Base-by-base conservation (phyloP, 2,329 filamentous ascomycete species). In the Microsporum audouinii region DNA sequence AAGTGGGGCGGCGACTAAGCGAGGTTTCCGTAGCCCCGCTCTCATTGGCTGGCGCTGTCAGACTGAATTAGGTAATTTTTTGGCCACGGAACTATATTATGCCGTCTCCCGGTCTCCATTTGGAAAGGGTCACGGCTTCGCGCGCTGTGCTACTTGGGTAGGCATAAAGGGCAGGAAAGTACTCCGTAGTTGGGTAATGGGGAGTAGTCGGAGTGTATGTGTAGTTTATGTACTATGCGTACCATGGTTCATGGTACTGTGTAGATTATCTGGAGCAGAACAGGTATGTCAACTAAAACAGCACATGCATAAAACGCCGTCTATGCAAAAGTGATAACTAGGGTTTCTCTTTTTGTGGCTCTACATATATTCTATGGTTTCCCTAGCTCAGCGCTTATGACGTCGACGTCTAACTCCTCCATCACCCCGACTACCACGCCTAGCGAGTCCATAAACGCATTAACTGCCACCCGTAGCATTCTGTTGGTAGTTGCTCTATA, bases 401-500 rank as follows among this genome's bases (percentile, higher is more conserved):
- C 87, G 76, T 96, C 91, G 31, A 86, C 83, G 74, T 97, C 92
- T 68, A 97, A 75, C 72, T 95, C 88, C 73, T 89, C 85, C 88
- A 96, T 96, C 14, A 95, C 88, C 60, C 91, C 88, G 47, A 96
- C 73, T 0, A 96, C 87, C 3, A 96, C 84, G 59, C 85, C 84
- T 61, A 96, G 73, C 67, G 88, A 95, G 69, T 97, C 92, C 80
- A 97, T 91, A 74, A 96, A 96, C 7, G 91, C 90, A 76, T 97
- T 97, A 61, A 96, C 91, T 2, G 92, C 89, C 1, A 99, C 94
- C 51, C 94, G 86, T 62, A 99, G 81, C 92, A 97, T 97, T 67
- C 94, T 87, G 72, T 96, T 96, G 23, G 94, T 97, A 0, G 90
- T 90, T 0, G 94, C 94, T 60, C 81, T 82, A 76, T 97, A 97